These are phyloP conservation scores for Fusarium nurragi DNA, from an alignment of 2,329 filamentous ascomycete species.

Conservation along the genomic window DNA sequence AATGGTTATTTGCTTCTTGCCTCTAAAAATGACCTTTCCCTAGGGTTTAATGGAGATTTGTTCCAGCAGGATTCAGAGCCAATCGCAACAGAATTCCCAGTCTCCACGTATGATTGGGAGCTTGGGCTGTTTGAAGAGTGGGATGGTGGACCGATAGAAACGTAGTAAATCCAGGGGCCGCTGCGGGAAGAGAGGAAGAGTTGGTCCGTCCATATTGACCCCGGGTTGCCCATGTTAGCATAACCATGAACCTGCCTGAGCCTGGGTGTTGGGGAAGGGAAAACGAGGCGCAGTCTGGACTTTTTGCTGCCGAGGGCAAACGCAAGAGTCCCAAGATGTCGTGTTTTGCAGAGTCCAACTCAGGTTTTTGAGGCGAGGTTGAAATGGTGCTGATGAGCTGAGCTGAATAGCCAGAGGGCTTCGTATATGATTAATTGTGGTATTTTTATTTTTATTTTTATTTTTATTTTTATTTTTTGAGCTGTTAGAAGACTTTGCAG, in stretches of 20 bases:
- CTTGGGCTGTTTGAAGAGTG: slow-evolving; percentile 24
- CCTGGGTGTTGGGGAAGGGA: slow-evolving; percentile 2
- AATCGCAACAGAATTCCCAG: slow-evolving; percentile 9
- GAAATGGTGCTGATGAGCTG: not conserved
- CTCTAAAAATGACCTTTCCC: not conserved
- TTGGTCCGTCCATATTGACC: slow-evolving; percentile 34
- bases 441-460: no score
- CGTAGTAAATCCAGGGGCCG: slow-evolving; percentile 9
- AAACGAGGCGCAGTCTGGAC: slow-evolving; percentile 27
- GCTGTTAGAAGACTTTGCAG: slow-evolving; percentile 2
- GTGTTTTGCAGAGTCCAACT: not conserved
- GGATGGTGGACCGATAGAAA: slow-evolving; percentile 33
- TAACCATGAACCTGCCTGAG: not conserved
- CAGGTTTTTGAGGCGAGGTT: not conserved
- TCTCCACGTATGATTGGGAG: slow-evolving; percentile 28
- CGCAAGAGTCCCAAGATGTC: not conserved
- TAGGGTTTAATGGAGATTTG: slow-evolving; percentile 19
- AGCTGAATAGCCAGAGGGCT: not conserved
- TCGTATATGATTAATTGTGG: slow-evolving; percentile 2
- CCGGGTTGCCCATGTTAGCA: slow-evolving; percentile 24
- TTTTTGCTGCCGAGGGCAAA: slow-evolving; percentile 5
- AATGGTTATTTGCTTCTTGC: slow-evolving; percentile 8
- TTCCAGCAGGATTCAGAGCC: slow-evolving; percentile 13
- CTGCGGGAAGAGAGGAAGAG: slow-evolving; percentile 24
- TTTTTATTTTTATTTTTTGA: not conserved